A percentile compares a stretch with the other conserved stretches of the same genome.
phyloP scores from a whole-genome alignment of 441 rosid genomes.

The Corymbia calophylla region DNA sequence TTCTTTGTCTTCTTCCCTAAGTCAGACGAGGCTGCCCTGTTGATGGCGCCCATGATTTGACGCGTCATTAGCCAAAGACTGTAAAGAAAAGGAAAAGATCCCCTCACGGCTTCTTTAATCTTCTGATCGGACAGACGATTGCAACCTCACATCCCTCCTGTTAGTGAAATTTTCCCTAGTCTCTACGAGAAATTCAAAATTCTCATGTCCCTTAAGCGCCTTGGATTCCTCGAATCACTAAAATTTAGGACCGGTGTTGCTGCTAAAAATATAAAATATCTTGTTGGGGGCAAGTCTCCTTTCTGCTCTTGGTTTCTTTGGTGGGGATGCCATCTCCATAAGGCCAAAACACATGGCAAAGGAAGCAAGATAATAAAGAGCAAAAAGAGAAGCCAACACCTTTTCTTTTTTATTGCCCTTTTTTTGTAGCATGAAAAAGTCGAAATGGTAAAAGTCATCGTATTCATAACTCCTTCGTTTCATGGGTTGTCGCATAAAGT shows the following conservation, averaged over 20 bases:
- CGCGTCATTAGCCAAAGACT: slow-evolving; percentile 18
- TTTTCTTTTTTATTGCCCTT: background rate
- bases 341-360: background rate
- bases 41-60: slow-evolving; percentile 14
- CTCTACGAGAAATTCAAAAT: background rate
- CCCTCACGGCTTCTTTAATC: background rate
- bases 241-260: background rate
- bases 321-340: background rate
- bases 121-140: background rate
- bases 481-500: background rate
- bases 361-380: background rate
- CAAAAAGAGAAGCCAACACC: background rate
- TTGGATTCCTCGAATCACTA: background rate
- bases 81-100: background rate
- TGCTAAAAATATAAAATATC: background rate
- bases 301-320: background rate
- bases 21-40: background rate
- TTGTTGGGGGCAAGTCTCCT: background rate
- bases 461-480: background rate
- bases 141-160: background rate
- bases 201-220: background rate
- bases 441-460: background rate
- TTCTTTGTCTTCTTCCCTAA: background rate
- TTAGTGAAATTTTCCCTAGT: background rate
- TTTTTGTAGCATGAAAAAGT: background rate